Evolutionary conservation across 257 asterid genomes (phyloP).

Genomic region (Cinchona pubescens): DNA sequence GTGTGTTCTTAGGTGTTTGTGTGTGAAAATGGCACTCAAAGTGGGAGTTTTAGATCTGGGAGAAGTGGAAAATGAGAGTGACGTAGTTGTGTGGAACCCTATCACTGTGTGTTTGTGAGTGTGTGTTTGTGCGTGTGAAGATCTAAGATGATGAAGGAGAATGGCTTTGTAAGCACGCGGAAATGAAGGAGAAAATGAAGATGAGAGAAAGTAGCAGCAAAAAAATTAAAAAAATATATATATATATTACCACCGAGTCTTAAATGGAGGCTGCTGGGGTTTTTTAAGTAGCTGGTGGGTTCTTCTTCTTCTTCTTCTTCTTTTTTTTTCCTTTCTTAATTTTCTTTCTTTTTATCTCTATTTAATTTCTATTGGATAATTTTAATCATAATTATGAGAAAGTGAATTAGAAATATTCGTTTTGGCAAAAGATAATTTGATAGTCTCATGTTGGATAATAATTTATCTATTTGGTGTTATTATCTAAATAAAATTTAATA

Average conservation of each 20-base stretch:
- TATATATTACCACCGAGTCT: not conserved
- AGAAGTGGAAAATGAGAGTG: not conserved
- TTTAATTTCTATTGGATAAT: no score
- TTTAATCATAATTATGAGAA: no score
- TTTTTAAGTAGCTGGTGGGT: not conserved
- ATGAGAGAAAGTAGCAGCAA: not conserved
- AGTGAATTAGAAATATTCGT: no score
- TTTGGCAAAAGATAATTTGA: no score
- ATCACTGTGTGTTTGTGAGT: not conserved
- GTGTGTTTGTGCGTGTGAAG: not conserved
- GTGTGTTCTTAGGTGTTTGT: not conserved
- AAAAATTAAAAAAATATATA: not conserved
- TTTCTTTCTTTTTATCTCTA: no score
- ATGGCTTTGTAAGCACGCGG: conserved; percentile 19
- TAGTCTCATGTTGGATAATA: no score
- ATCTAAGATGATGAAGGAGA: not conserved
- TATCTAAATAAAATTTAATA: no score
- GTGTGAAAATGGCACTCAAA: not conserved
- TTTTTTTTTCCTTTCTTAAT: not conserved
- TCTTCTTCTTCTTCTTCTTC: not conserved
- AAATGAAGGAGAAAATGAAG: not conserved
- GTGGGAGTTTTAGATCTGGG: conserved; percentile 18
- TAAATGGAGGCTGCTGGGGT: not conserved
- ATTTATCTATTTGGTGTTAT: no score
- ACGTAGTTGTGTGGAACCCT: not conserved